A percentile compares a stretch with the other conserved stretches of the same genome.
phyloP scores from a whole-genome alignment of 2,329 filamentous ascomycete genomes.

The Calonectria henricotiae region DNA sequence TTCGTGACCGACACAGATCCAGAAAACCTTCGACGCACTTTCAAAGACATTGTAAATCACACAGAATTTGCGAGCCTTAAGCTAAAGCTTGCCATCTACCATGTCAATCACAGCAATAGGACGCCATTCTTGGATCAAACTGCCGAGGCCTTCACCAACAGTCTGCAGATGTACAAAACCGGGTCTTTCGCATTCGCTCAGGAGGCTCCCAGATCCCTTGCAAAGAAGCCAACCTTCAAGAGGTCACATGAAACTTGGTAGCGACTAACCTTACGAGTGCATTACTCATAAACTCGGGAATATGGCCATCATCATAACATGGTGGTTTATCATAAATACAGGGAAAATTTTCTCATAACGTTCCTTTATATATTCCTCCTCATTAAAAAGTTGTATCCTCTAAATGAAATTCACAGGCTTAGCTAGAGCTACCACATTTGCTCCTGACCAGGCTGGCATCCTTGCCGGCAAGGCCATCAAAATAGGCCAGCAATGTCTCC shows the following conservation, averaged over 20 bases:
- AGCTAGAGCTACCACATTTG: constrained; percentile 47
- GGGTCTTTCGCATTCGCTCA: constrained; percentile 72
- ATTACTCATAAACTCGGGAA: background rate
- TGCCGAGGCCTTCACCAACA: constrained; percentile 65
- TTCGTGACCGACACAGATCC: constrained; percentile 43
- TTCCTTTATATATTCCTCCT: background rate
- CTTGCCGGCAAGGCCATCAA: constrained; percentile 79
- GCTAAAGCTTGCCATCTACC: constrained; percentile 69
- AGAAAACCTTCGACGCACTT: constrained; percentile 32
- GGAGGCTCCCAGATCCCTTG: constrained; percentile 54
- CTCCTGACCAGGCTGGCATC: constrained; percentile 63
- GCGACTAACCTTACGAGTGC: background rate
- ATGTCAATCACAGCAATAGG: constrained; percentile 70
- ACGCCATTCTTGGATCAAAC: constrained; percentile 72
- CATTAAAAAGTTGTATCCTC: background rate
- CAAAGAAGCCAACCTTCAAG: background rate
- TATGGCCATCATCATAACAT: background rate
- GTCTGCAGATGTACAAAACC: constrained; percentile 68
- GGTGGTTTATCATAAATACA: background rate
- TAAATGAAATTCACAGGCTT: background rate
- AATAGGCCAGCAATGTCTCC: constrained; percentile 76
- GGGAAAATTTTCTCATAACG: background rate
- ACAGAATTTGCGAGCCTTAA: constrained; percentile 66
- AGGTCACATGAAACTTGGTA: too few species aligned
- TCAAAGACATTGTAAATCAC: constrained; percentile 63